These are phyloP conservation scores for Stylosanthes scabra DNA, from an alignment of 331 rosid species.

Conservation along the genomic window DNA sequence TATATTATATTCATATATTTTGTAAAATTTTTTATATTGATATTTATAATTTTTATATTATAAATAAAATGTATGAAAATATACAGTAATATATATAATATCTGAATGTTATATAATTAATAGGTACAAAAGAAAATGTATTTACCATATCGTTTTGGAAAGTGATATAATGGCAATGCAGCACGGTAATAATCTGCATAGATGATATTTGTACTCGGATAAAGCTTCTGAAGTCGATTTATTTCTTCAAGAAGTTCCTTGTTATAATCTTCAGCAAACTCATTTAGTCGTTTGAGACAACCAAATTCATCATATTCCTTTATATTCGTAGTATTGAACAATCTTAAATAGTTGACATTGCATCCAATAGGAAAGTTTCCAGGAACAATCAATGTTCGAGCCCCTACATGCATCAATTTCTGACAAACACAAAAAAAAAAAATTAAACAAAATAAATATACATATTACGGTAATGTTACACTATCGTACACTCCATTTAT, in stretches of 20 bases:
- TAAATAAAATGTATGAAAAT: no score
- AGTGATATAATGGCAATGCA: constrained; percentile 34
- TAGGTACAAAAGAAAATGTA: neutral
- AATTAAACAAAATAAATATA: no score
- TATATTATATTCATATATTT: no score
- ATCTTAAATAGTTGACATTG: constrained; percentile 40
- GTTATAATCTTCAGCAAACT: constrained; percentile 48
- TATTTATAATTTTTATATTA: no score
- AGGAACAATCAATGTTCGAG: constrained; percentile 55
- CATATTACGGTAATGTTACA: no score
- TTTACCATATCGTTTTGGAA: constrained; percentile 52
- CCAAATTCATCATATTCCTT: constrained; percentile 49
- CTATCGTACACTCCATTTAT: no score
- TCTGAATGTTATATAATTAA: neutral
- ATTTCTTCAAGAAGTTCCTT: constrained; percentile 51
- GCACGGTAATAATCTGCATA: constrained; percentile 58
- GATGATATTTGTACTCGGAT: constrained; percentile 53
- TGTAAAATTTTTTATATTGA: no score
- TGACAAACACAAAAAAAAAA: constrained; percentile 30
- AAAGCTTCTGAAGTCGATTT: constrained; percentile 38
- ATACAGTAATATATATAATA: no score
- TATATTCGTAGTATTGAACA: constrained; percentile 25
- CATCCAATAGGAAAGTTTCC: constrained; percentile 63
- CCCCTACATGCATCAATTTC: constrained; percentile 59
- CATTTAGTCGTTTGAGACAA: constrained; percentile 55